These are phyloP conservation scores for Albatrellus sp. DNA, from an alignment of 1,284 basidiomycete genomes.

Conservation along the genomic window DNA sequence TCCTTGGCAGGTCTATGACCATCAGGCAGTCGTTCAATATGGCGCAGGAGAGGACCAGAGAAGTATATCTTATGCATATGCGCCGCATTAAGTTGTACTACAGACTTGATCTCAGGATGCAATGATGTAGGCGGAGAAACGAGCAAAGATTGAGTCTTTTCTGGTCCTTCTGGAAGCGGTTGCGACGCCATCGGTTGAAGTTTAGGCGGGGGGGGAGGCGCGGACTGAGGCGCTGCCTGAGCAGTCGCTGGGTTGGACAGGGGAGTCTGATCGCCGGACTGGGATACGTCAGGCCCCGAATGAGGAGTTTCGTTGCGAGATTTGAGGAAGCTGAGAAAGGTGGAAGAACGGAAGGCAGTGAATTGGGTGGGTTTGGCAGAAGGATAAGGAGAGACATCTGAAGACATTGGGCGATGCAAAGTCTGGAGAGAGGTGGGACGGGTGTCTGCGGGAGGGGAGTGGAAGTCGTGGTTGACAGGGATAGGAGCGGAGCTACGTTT, in stretches of 20 bases:
- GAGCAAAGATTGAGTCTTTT: neutral
- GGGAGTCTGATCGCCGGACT: neutral
- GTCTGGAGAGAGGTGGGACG: conserved; percentile 7
- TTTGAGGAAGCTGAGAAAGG: conserved; percentile 31
- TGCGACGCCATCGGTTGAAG: conserved; percentile 9
- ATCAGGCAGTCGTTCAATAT: conserved; percentile 65
- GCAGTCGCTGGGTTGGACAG: neutral
- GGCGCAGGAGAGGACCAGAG: conserved; percentile 66
- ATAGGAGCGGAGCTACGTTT: conserved; percentile 20
- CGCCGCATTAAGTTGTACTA: conserved; percentile 53
- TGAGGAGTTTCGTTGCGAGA: conserved; percentile 1
- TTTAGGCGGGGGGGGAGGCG: conserved; percentile 1
- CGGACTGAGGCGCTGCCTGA: neutral
- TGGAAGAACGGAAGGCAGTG: conserved; percentile 18
- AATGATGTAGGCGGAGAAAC: conserved; percentile 25
- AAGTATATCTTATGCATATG: conserved; percentile 74
- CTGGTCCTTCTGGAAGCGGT: conserved; percentile 3
- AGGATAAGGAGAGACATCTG: conserved; percentile 4
- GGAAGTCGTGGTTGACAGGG: conserved; percentile 11
- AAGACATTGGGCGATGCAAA: no score
- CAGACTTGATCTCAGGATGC: conserved; percentile 70
- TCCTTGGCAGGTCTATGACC: conserved; percentile 62
- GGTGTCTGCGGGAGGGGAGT: conserved; percentile 9
- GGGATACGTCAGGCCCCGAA: neutral
- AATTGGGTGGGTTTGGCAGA: conserved; percentile 9